Percentiles rank a stretch among this genome's conserved stretches.
Conservation (phyloP, 345 rosid genomes). For the Punica granatum region DNA sequence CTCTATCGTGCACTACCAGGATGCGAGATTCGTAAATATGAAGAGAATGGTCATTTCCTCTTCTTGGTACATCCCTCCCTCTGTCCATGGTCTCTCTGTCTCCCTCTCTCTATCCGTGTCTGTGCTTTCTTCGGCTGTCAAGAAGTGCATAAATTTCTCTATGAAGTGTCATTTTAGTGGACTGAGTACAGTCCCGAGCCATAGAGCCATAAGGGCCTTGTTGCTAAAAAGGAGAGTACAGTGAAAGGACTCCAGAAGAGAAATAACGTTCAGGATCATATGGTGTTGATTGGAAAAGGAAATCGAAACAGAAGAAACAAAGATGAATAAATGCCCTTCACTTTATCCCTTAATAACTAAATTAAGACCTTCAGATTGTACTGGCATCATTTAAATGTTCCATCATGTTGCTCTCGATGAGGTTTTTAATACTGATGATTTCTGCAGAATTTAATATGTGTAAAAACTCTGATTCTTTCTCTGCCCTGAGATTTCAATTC, state of each 20-base stretch:
- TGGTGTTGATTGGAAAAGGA: not conserved
- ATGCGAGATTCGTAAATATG: conserved; percentile 47
- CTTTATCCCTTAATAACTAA: not conserved
- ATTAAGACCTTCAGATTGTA: not conserved
- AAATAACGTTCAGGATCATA: not conserved
- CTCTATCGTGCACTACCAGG: conserved; percentile 35
- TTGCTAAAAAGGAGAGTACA: too few species aligned
- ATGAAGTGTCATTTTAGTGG: not conserved
- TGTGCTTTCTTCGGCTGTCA: too few species aligned
- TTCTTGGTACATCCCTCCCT: conserved; percentile 43
- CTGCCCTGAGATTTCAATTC: not conserved
- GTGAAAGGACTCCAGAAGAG: too few species aligned
- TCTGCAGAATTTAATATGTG: not conserved
- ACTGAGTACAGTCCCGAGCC: not conserved
- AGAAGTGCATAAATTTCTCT: not conserved
- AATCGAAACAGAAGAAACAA: not conserved
- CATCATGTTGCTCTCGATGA: not conserved
- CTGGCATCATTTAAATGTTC: not conserved
- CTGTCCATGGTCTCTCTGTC: not conserved
- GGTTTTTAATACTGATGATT: not conserved
- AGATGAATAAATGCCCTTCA: not conserved
- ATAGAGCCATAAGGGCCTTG: too few species aligned
- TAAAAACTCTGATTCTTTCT: not conserved
- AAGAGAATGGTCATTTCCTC: conserved; percentile 59
- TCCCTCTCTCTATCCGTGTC: not conserved